phyloP scores from a whole-genome alignment of 2,329 filamentous ascomycete species.

The Fusarium torreyae region DNA sequence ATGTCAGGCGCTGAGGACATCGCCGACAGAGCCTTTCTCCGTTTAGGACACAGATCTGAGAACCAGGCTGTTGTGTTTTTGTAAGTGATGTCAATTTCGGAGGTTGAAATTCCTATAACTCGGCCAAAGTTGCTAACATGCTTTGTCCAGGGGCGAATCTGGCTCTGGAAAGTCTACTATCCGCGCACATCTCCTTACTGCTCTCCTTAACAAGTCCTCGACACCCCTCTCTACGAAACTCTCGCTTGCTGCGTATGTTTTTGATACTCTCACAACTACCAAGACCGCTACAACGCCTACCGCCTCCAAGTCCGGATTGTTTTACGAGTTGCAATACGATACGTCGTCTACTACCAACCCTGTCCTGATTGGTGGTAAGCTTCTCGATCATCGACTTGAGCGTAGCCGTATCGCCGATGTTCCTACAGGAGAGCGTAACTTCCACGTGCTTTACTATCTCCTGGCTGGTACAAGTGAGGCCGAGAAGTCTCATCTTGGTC shows the following conservation, averaged over 20 bases:
- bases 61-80: constrained; percentile 94
- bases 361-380: constrained; percentile 91
- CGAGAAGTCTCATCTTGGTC: constrained; percentile 87
- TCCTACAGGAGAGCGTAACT: constrained; percentile 95
- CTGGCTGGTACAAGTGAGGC: constrained; percentile 91
- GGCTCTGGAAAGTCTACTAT: constrained; percentile 97
- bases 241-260: constrained; percentile 93
- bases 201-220: constrained; percentile 89
- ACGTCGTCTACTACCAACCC: constrained; percentile 87
- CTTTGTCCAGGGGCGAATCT: constrained; percentile 82
- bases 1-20: constrained; percentile 94
- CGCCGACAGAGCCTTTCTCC: constrained; percentile 86
- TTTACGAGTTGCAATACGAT: constrained; percentile 97
- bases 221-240: constrained; percentile 95
- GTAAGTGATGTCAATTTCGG: constrained; percentile 65
- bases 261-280: constrained; percentile 95
- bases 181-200: constrained; percentile 87
- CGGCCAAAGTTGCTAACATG: constrained; percentile 42
- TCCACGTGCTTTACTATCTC: constrained; percentile 96
- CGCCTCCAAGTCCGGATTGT: constrained; percentile 94
- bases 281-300: constrained; percentile 97
- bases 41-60: constrained; percentile 89
- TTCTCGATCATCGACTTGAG: constrained; percentile 93
- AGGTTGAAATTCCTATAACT: constrained; percentile 1
- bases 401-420: constrained; percentile 92